Evolutionary conservation across 805 yeast species (phyloP).

Genomic region (Candida taoyuanica): DNA sequence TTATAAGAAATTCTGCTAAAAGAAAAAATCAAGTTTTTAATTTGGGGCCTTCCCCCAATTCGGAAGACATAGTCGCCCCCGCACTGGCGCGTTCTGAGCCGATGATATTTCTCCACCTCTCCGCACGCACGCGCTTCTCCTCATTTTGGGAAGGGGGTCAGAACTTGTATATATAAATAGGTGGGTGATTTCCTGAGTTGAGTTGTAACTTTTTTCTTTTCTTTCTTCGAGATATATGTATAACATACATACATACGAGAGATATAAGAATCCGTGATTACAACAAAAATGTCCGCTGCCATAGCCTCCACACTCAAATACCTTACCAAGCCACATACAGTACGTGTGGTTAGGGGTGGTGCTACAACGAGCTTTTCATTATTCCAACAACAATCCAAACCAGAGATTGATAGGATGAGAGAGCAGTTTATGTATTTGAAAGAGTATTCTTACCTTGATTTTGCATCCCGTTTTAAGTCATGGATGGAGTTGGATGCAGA

Average conservation of each 20-base stretch:
- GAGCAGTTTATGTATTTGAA: constrained; percentile 13
- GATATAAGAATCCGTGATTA: background rate
- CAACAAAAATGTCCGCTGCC: background rate
- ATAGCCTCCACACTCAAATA: constrained; percentile 14
- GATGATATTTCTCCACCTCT: background rate
- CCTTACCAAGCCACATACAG: constrained; percentile 13
- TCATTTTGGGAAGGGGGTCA: too few species aligned
- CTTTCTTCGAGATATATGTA: too few species aligned
- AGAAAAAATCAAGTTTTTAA: too few species aligned
- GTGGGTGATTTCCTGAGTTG: background rate
- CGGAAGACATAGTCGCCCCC: constrained; percentile 2
- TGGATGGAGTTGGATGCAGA: constrained; percentile 16
- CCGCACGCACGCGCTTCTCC: background rate
- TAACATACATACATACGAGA: too few species aligned
- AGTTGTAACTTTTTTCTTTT: background rate
- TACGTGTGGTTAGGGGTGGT: constrained; percentile 9
- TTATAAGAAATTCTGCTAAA: too few species aligned
- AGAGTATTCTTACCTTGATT: constrained; percentile 9
- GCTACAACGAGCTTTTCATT: constrained; percentile 10
- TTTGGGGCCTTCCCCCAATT: too few species aligned
- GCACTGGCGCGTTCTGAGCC: background rate
- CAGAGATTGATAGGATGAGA: constrained; percentile 5
- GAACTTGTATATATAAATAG: too few species aligned
- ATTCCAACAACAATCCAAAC: constrained; percentile 6
- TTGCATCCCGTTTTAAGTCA: constrained; percentile 14